Evolutionary conservation across 805 yeast genomes (phyloP), one percentile per base, ranked within the genome.

Genomic region (Danielozyma ontarioensis): DNA sequence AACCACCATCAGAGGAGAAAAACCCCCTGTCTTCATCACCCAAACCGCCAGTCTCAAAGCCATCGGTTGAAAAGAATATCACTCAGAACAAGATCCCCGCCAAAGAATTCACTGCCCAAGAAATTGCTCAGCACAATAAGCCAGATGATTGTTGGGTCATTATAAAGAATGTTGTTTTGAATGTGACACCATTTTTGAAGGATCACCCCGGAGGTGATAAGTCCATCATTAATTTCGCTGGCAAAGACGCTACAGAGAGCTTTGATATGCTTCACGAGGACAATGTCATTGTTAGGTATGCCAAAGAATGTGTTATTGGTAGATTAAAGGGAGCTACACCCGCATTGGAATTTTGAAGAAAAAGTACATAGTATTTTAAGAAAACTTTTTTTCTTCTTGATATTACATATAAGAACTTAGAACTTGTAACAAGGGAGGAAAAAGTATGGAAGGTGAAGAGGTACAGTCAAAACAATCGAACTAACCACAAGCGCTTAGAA

Each of bases 401-500:
- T 19, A 19, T 6, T 19, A 19, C 22, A 19, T 10, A 19, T 6
- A 19, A 19, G 10, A 10, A 19, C 8, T 10, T 19, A 19, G 10
- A 19, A 6, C 10, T 19, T 19, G 22, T 19, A 19, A 19, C 22
- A 19, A 19, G 22, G 22, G 22, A 6, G 22, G 10, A n/a, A n/a
- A n/a, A n/a, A n/a, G n/a, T n/a, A 19, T 15, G 30, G 19, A 17
- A 17, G 18, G 19, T 4, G 5, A 16, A 16, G 30, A 28, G 19
- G 13, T 10, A 27, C n/a, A 26, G 26, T 14, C 17, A 14, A 6
- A 26, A 28, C 28, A 18, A 31, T n/a, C n/a, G n/a, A n/a, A n/a
- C n/a, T n/a, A n/a, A n/a, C n/a, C n/a, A n/a, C n/a, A 34, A n/a
- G 32, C 33, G 41, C 62, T 78, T 81, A 83, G 81, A 83, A 83